Evolutionary conservation across 1,284 basidiomycete genomes (phyloP).

Genomic region (Volvariella volvacea): DNA sequence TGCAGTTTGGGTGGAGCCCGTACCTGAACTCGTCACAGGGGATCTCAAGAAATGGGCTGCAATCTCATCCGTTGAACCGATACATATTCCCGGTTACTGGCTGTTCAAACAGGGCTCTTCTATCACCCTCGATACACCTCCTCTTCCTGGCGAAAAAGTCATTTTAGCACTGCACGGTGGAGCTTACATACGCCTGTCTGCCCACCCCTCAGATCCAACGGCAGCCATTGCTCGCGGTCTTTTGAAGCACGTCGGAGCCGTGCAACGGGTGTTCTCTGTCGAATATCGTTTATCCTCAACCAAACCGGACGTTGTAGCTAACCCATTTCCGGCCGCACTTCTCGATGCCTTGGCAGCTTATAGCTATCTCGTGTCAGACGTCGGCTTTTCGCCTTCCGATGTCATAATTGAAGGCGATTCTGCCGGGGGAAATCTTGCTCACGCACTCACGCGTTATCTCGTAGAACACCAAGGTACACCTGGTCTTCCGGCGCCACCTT

Average conservation of each 20-base stretch:
- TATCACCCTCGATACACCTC: constrained; percentile 26
- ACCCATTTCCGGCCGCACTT: constrained; percentile 57
- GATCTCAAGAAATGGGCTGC: constrained; percentile 38
- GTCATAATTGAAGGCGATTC: constrained; percentile 67
- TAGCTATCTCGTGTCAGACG: constrained; percentile 45
- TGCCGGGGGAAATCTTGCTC: constrained; percentile 66
- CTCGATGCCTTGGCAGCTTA: constrained; percentile 59
- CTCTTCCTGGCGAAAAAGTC: constrained; percentile 43
- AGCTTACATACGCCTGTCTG: constrained; percentile 34
- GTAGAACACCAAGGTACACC: constrained; percentile 29
- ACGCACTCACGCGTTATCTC: constrained; percentile 50
- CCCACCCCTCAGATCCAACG: constrained; percentile 32
- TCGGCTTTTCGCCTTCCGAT: constrained; percentile 44
- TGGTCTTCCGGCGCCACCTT: constrained; percentile 36
- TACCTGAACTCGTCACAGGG: constrained; percentile 38
- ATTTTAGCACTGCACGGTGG: constrained; percentile 47
- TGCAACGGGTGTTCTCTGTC: constrained; percentile 37
- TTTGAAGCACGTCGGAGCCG: constrained; percentile 26
- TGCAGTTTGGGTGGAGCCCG: constrained; percentile 46
- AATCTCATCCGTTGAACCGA: constrained; percentile 30
- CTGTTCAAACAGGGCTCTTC: constrained; percentile 31
- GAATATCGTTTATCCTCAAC: constrained; percentile 44
- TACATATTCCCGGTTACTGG: constrained; percentile 54
- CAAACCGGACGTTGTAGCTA: constrained; percentile 23
- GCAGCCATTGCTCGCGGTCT: constrained; percentile 28